phyloP scores from a whole-genome alignment of 192 early-diverging fungal species.

The Umbelopsis sp. region DNA sequence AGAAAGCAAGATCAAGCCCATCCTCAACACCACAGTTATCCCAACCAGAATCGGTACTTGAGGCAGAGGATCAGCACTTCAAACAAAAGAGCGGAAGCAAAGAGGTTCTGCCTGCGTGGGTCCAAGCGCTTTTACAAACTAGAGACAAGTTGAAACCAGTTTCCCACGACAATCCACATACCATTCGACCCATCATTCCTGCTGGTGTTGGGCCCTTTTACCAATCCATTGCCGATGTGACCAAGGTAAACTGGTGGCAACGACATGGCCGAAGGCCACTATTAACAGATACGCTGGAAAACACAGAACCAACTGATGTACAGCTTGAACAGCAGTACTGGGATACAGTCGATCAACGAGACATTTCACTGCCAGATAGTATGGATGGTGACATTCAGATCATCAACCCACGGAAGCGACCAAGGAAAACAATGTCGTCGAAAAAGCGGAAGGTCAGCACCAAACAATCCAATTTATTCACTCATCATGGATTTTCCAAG shows the following conservation, averaged over 20 bases:
- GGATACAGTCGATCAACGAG: not conserved
- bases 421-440: not conserved
- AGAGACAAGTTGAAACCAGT: not conserved
- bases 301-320: not conserved
- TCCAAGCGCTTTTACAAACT: not conserved
- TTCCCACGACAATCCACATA: not conserved
- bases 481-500: slow-evolving; percentile 1
- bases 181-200: not conserved
- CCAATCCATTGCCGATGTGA: slow-evolving; percentile 1
- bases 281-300: not conserved
- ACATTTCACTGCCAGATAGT: not conserved
- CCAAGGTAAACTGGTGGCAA: slow-evolving; percentile 7
- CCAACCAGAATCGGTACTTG: not conserved
- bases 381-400: not conserved
- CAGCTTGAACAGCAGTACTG: not conserved
- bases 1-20: not conserved
- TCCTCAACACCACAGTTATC: not conserved
- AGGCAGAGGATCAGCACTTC: not conserved
- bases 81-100: not conserved
- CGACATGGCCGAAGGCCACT: not conserved
- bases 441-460: not conserved
- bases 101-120: not conserved
- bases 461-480: not conserved
- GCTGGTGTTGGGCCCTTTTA: slow-evolving; percentile 6
- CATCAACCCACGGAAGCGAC: not conserved